Base-by-base conservation (phyloP, 2,329 filamentous ascomycete species). In the Aureobasidium sp. region DNA sequence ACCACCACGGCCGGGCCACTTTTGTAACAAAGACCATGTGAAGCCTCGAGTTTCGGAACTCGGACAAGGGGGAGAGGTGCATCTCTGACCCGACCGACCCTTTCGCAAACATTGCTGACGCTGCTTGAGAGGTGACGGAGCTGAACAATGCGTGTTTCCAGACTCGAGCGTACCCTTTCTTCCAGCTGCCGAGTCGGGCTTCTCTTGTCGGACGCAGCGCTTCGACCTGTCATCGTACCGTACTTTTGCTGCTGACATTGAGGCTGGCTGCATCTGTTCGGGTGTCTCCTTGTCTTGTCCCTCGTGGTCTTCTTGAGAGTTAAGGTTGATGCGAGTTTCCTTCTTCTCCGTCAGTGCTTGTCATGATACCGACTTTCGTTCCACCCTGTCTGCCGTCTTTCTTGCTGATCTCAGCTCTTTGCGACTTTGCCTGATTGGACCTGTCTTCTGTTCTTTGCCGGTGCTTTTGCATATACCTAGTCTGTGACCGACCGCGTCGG, bases 31-130 rank as follows among this genome's bases (percentile, higher is more conserved):
- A 38, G 33, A 49, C 21, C 19, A 15, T 21, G 17, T 42, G 37
- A 23, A 51, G 19, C 49, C 49, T 53, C 40, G 49, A 38, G 51
- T 43, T 55, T 55, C 51, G 51, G 51, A n/a, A 43, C 37, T 55
- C 51, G 51, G 51, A 55, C 51, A 38, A 55, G 51, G 38, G 51
- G 50, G 51, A 9, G 15, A 21, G 33, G 19, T 17, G 15, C 35
- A 21, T 49, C 11, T 40, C 8, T 53, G 50, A 38, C 35, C 23
- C 31, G 47, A 21, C n/a, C 19, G 27, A 9, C 19, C 9, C 5
- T 35, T 19, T 47, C 3, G 11, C 11, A n/a, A 11, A 29, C 17
- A 1, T 11, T 19, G 45, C 29, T 38, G 29, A 11, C 21, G 29
- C 47, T 51, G 47, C 23, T 43, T 21, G 37, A 38, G 33, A 19